phyloP scores from a whole-genome alignment of 2,329 filamentous ascomycete genomes.

The Davidsoniella virescens region DNA sequence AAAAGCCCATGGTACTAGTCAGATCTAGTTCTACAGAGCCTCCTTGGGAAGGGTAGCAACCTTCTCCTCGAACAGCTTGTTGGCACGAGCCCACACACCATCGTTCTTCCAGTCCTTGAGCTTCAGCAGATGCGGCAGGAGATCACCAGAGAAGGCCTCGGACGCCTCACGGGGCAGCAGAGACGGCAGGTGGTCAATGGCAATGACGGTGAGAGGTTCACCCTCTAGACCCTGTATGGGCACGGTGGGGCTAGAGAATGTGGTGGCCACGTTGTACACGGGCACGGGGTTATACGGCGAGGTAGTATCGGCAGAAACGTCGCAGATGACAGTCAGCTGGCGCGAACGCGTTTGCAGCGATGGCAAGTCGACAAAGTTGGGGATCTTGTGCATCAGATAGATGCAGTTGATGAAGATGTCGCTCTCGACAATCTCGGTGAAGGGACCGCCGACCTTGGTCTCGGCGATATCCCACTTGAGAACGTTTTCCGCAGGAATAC shows the following conservation, averaged over 20 bases:
- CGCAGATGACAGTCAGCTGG: conserved; percentile 64
- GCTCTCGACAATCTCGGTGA: conserved; percentile 57
- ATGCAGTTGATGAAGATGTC: conserved; percentile 81
- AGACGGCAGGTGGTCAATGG: conserved; percentile 71
- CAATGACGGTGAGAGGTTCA: conserved; percentile 59
- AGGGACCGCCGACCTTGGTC: conserved; percentile 57
- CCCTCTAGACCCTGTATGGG: conserved; percentile 45
- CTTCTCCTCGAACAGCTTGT: conserved; percentile 74
- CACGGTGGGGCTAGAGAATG: conserved; percentile 77
- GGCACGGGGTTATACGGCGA: conserved; percentile 58
- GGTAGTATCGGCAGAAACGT: conserved; percentile 61
- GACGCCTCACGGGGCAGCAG: conserved; percentile 74
- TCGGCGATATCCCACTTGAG: conserved; percentile 58
- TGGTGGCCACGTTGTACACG: conserved; percentile 71
- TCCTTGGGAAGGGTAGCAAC: conserved; percentile 48
- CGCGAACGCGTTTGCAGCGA: conserved; percentile 51
- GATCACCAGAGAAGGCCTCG: conserved; percentile 64
- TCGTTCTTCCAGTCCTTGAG: conserved; percentile 59
- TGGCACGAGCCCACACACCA: conserved; percentile 70
- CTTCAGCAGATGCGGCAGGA: conserved; percentile 61
- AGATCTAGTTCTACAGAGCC: conserved; percentile 13
- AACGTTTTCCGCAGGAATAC: conserved; percentile 34
- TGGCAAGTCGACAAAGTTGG: conserved; percentile 61
- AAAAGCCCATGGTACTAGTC: not conserved
- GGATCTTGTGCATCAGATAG: conserved; percentile 64